Evolutionary conservation across 1,284 basidiomycete species (phyloP).

Genomic region (Takashimella tepidaria): DNA sequence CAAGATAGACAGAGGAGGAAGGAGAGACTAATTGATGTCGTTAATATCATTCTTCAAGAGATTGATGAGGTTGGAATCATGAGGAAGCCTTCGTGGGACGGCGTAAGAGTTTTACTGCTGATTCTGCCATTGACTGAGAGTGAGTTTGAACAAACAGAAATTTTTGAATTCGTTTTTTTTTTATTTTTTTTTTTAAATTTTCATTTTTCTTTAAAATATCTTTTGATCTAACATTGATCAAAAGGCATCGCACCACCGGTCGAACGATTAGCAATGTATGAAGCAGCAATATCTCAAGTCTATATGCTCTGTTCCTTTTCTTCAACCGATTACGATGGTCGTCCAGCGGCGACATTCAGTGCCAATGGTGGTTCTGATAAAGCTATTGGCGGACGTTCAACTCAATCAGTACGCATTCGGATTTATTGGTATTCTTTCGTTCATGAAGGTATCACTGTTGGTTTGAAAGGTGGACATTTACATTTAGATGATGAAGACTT

Average conservation of each 20-base stretch:
- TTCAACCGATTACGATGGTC: slow-evolving; percentile 53
- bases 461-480: slow-evolving; percentile 69
- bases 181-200: slow-evolving; percentile 9
- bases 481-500: slow-evolving; percentile 62
- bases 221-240: slow-evolving; percentile 2
- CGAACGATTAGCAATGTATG: slow-evolving; percentile 59
- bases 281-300: slow-evolving; percentile 60
- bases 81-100: slow-evolving; percentile 78
- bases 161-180: slow-evolving; percentile 7
- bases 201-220: background rate
- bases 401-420: slow-evolving; percentile 58
- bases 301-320: slow-evolving; percentile 63
- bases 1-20: slow-evolving; percentile 46
- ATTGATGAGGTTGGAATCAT: slow-evolving; percentile 72
- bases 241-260: slow-evolving; percentile 54
- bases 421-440: slow-evolving; percentile 79
- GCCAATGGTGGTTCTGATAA: slow-evolving; percentile 23
- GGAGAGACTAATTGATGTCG: slow-evolving; percentile 55
- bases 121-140: slow-evolving; percentile 75
- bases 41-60: slow-evolving; percentile 66
- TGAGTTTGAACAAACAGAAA: slow-evolving; percentile 42
- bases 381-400: slow-evolving; percentile 15
- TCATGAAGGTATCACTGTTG: slow-evolving; percentile 70
- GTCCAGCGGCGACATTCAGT: slow-evolving; percentile 41
- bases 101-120: slow-evolving; percentile 68